These are phyloP conservation scores for Thalassia testudinum DNA, from an alignment of 116 monocot species.

Conservation along the genomic window DNA sequence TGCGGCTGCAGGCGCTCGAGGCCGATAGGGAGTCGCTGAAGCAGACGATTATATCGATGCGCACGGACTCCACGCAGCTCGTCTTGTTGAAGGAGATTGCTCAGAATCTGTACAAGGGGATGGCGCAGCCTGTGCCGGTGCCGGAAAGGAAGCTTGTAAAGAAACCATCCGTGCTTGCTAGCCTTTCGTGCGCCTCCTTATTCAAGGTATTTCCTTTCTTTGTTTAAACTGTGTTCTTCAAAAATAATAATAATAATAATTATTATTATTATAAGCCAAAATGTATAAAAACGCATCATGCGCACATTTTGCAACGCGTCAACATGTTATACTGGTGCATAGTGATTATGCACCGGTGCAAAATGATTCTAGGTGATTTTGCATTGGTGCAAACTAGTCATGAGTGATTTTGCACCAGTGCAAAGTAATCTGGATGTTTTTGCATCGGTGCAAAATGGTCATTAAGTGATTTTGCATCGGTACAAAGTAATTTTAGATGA, in stretches of 20 bases:
- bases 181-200: constrained; percentile 18
- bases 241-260: neutral
- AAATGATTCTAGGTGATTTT: too few species aligned
- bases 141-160: constrained; percentile 27
- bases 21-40: constrained; percentile 84
- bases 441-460: too few species aligned
- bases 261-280: too few species aligned
- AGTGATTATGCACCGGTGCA: too few species aligned
- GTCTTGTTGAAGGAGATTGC: constrained; percentile 76
- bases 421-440: too few species aligned
- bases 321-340: too few species aligned
- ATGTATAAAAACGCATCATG: too few species aligned
- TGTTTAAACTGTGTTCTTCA: neutral
- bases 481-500: too few species aligned
- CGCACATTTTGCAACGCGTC: too few species aligned
- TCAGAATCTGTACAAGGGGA: constrained; percentile 55
- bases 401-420: too few species aligned
- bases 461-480: too few species aligned
- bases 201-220: constrained; percentile 29
- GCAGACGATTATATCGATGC: constrained; percentile 61
- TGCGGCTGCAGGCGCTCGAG: constrained; percentile 71
- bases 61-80: constrained; percentile 61
- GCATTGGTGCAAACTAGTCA: too few species aligned
- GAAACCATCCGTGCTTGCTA: constrained; percentile 16
- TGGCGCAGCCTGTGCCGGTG: neutral